A percentile compares a stretch with the other conserved stretches of the same genome.
Evolutionary conservation across 2,329 filamentous ascomycete genomes (phyloP).

Genomic region (Penicillium sp.): DNA sequence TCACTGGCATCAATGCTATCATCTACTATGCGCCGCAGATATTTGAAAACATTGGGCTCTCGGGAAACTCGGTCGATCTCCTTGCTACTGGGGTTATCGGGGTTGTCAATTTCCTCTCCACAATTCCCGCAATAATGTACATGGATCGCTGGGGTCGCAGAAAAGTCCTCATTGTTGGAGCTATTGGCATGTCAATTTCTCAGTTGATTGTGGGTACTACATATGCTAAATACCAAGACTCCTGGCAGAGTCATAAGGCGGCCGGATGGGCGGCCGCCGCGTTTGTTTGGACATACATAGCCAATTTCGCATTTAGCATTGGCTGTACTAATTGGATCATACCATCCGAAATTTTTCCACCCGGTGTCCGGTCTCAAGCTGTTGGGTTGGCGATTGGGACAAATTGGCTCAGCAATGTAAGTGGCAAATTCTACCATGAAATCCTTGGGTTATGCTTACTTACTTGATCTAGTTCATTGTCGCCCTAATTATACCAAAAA

Average conservation of each 20-base stretch:
- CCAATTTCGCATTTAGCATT: constrained; percentile 67
- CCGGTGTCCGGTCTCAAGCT: constrained; percentile 65
- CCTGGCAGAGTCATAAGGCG: constrained; percentile 59
- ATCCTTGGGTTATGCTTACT: constrained; percentile 31
- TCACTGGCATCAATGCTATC: constrained; percentile 52
- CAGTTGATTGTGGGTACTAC: constrained; percentile 72
- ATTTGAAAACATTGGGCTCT: constrained; percentile 30
- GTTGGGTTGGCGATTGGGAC: constrained; percentile 20
- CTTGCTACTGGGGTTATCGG: constrained; percentile 37
- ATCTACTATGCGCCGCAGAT: constrained; percentile 33
- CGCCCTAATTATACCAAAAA: constrained; percentile 69
- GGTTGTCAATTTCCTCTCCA: constrained; percentile 33
- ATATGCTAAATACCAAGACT: constrained; percentile 62
- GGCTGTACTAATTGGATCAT: constrained; percentile 70
- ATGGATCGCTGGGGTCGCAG: constrained; percentile 37
- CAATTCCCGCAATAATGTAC: constrained; percentile 35
- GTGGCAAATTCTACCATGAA: too few species aligned
- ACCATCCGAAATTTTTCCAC: constrained; percentile 71
- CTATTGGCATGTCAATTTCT: constrained; percentile 69
- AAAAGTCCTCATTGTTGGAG: constrained; percentile 46
- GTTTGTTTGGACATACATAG: constrained; percentile 67
- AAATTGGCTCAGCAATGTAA: constrained; percentile 27
- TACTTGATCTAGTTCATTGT: constrained; percentile 60
- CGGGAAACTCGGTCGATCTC: constrained; percentile 29
- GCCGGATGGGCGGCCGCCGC: constrained; percentile 69